Percentiles rank a stretch among this genome's conserved stretches.
Evolutionary conservation across 768 basidiomycete genomes (phyloP).

Genomic region (Rhizopogon roseolus): DNA sequence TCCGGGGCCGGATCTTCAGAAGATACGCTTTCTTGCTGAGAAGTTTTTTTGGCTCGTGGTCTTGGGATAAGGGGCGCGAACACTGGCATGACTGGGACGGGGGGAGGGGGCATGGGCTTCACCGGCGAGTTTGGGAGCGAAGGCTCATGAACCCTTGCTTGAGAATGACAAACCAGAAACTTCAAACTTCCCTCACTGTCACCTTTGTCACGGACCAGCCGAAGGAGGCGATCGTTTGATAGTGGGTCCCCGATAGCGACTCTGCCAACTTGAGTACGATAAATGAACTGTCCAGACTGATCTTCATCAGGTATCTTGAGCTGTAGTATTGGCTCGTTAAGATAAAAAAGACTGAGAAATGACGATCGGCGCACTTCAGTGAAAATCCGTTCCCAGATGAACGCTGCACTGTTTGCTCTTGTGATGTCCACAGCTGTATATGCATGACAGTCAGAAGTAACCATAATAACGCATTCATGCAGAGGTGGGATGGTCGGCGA

Average conservation of each 20-base stretch:
- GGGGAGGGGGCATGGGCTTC: constrained; percentile 41
- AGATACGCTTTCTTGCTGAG: constrained; percentile 67
- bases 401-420: constrained; percentile 56
- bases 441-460: constrained; percentile 74
- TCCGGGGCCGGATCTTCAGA: constrained; percentile 51
- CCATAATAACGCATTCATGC: constrained; percentile 46
- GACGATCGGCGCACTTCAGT: constrained; percentile 51
- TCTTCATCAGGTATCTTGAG: constrained; percentile 84
- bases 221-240: constrained; percentile 62
- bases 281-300: constrained; percentile 64
- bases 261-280: constrained; percentile 82
- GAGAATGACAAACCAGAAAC: constrained; percentile 71
- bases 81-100: constrained; percentile 34
- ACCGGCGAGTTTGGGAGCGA: constrained; percentile 34
- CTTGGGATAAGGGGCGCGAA: constrained; percentile 48
- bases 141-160: constrained; percentile 55
- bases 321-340: constrained; percentile 30
- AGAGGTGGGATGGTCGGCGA: constrained; percentile 26
- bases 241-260: constrained; percentile 73
- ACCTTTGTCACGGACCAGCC: constrained; percentile 65
- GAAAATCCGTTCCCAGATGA: constrained; percentile 78
- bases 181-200: constrained; percentile 81
- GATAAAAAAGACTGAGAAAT: constrained; percentile 1
- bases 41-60: constrained; percentile 41
- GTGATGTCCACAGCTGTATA: constrained; percentile 71